phyloP scores from a whole-genome alignment of 2,329 filamentous ascomycete genomes.

The Ceratocystis variospora region DNA sequence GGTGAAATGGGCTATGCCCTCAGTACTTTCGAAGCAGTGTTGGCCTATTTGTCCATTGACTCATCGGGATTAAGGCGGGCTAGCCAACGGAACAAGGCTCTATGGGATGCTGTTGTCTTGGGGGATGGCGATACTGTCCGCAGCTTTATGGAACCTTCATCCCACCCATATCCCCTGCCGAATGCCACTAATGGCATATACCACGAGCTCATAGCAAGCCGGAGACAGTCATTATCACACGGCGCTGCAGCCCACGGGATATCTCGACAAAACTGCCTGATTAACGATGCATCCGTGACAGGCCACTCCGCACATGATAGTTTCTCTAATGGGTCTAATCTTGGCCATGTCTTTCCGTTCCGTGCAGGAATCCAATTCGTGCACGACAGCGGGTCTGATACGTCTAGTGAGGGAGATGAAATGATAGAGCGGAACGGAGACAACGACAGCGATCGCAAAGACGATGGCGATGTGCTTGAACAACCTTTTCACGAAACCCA shows the following conservation, averaged over 20 bases:
- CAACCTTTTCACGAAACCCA: constrained; percentile 11
- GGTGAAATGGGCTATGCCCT: constrained; percentile 93
- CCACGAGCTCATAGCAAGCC: constrained; percentile 8
- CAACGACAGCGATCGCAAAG: constrained; percentile 28
- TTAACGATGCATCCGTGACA: constrained; percentile 12
- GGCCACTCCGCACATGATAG: constrained; percentile 29
- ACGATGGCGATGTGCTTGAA: constrained; percentile 26
- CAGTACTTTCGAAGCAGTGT: constrained; percentile 87
- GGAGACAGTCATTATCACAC: constrained; percentile 10
- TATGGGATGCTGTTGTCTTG: constrained; percentile 77
- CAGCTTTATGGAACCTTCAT: constrained; percentile 58
- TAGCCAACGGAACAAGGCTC: constrained; percentile 67
- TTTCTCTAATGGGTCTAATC: constrained; percentile 42
- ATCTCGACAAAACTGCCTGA: constrained; percentile 31
- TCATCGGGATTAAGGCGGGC: constrained; percentile 70
- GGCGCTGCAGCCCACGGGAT: constrained; percentile 21
- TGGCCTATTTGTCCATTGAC: constrained; percentile 74
- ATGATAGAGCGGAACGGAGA: neutral
- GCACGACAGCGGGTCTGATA: constrained; percentile 27
- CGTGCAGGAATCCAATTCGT: constrained; percentile 24
- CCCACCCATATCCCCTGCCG: neutral
- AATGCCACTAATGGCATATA: constrained; percentile 12
- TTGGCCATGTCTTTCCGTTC: constrained; percentile 87
- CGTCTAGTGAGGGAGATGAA: constrained; percentile 9
- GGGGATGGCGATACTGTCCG: constrained; percentile 64